These are phyloP conservation scores for Aspergillus hiratsukae DNA, from an alignment of 2,329 filamentous ascomycete species.

Conservation along the genomic window DNA sequence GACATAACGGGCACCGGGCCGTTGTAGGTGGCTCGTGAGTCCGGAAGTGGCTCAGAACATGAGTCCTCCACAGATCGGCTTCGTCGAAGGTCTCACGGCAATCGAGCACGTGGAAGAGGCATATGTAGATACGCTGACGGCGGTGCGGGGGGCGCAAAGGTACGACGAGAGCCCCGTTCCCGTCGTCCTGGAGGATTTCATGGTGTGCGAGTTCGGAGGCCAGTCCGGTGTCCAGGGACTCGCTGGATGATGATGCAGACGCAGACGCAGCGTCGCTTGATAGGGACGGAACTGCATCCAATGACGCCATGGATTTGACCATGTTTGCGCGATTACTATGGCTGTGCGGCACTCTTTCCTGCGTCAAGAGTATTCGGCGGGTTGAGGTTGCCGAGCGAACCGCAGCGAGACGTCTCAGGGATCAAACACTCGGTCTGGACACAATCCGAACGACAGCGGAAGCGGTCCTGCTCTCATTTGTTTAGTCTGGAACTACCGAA, in stretches of 20 bases:
- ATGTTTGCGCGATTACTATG: background rate
- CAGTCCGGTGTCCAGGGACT: slow-evolving; percentile 28
- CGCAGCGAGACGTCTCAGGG: slow-evolving; percentile 1
- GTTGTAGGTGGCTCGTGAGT: slow-evolving; percentile 36
- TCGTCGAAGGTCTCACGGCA: slow-evolving; percentile 39
- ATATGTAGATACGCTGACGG: slow-evolving; percentile 25
- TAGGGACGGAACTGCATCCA: slow-evolving; percentile 27
- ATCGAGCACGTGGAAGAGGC: slow-evolving; percentile 44
- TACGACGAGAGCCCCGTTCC: slow-evolving; percentile 26
- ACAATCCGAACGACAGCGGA: slow-evolving; percentile 13
- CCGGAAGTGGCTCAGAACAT: slow-evolving; percentile 44
- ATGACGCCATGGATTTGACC: slow-evolving; percentile 12
- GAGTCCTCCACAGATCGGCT: slow-evolving; percentile 38
- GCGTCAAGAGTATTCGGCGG: background rate
- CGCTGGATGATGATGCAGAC: slow-evolving; percentile 24
- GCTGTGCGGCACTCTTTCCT: background rate
- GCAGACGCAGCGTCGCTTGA: slow-evolving; percentile 25
- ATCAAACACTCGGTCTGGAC: slow-evolving; percentile 9
- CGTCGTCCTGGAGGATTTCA: slow-evolving; percentile 25
- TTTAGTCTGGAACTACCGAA: slow-evolving; percentile 17
- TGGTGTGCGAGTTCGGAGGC: slow-evolving; percentile 19
- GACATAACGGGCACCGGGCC: slow-evolving; percentile 43
- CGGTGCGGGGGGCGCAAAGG: slow-evolving; percentile 10
- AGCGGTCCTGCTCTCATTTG: slow-evolving; percentile 18
- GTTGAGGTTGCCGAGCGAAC: background rate